Evolutionary conservation across 2,329 filamentous ascomycete genomes (phyloP).

Genomic region (Clonostachys rhizophaga): DNA sequence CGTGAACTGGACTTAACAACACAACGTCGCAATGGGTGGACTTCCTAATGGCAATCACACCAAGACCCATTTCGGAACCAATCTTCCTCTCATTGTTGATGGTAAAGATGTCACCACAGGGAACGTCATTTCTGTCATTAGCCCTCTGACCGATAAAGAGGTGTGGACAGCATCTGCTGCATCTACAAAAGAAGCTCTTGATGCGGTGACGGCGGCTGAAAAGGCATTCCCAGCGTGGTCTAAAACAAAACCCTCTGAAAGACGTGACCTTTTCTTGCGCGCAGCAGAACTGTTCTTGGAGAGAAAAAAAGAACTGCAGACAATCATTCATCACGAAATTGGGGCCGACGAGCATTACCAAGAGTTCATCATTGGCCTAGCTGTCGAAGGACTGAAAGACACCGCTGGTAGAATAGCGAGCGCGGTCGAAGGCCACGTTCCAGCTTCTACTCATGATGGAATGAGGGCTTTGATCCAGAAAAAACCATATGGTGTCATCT

Average conservation of each 20-base stretch:
- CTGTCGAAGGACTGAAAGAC: constrained; percentile 33
- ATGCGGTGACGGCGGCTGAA: constrained; percentile 50
- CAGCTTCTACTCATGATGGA: constrained; percentile 20
- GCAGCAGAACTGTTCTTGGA: constrained; percentile 60
- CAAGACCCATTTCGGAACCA: background rate
- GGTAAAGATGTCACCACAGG: constrained; percentile 37
- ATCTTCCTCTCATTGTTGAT: constrained; percentile 35
- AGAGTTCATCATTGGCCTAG: constrained; percentile 28
- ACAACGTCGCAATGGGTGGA: too few relatives aligned
- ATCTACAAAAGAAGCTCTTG: constrained; percentile 47
- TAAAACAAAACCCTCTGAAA: constrained; percentile 51
- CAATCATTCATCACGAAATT: constrained; percentile 52
- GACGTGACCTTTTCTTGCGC: constrained; percentile 66
- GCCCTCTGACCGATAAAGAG: constrained; percentile 46
- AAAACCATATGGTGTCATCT: constrained; percentile 74
- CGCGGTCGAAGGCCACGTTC: constrained; percentile 25
- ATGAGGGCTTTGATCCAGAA: constrained; percentile 59
- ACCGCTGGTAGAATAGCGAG: constrained; percentile 34
- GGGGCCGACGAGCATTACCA: constrained; percentile 30
- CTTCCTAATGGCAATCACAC: too few relatives aligned
- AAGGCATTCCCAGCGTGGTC: constrained; percentile 67
- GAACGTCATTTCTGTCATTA: constrained; percentile 50
- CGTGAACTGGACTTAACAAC: too few relatives aligned
- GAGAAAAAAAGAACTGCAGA: constrained; percentile 54
- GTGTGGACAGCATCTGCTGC: constrained; percentile 54